These are phyloP conservation scores for Cercospora janseana DNA, from an alignment of 2,329 filamentous ascomycete species.

Conservation along the genomic window DNA sequence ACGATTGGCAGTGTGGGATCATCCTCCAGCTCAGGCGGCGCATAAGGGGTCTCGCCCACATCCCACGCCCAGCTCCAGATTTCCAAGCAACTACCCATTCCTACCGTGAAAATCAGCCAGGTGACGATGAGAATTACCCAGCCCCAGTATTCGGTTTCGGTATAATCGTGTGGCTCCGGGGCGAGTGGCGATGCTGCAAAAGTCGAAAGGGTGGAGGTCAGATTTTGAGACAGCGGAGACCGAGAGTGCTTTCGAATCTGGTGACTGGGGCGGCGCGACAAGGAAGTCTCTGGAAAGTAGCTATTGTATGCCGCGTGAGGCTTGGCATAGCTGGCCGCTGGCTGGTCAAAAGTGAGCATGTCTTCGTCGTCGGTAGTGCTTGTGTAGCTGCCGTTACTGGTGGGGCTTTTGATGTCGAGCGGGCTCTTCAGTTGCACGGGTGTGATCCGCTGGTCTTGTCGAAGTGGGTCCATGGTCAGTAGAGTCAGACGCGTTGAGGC, in stretches of 20 bases:
- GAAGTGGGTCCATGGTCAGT: conserved; percentile 29
- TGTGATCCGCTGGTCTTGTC: conserved; percentile 12
- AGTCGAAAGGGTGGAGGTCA: conserved; percentile 21
- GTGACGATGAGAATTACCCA: conserved; percentile 89
- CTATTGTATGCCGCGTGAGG: conserved; percentile 29
- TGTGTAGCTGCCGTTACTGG: conserved; percentile 57
- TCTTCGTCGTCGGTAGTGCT: conserved; percentile 87
- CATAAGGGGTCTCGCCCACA: conserved; percentile 92
- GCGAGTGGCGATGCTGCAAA: conserved; percentile 22
- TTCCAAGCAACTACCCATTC: conserved; percentile 92
- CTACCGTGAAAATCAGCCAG: conserved; percentile 93
- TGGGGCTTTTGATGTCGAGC: conserved; percentile 41
- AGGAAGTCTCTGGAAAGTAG: conserved; percentile 32
- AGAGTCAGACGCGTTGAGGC: conserved; percentile 32
- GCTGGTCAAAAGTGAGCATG: conserved; percentile 59
- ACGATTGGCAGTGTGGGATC: conserved; percentile 92
- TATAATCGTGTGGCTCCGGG: conserved; percentile 76
- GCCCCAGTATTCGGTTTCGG: conserved; percentile 96
- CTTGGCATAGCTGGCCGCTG: conserved; percentile 28
- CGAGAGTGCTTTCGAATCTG: conserved; percentile 19
- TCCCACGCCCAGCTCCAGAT: conserved; percentile 99
- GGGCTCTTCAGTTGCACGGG: conserved; percentile 31
- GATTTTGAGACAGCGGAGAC: conserved; percentile 33
- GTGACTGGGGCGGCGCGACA: conserved; percentile 23
- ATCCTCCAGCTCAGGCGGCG: conserved; percentile 90